Evolutionary conservation across 1,139 yeast species (phyloP).

Genomic region (Scheffersomyces segobiensis): DNA sequence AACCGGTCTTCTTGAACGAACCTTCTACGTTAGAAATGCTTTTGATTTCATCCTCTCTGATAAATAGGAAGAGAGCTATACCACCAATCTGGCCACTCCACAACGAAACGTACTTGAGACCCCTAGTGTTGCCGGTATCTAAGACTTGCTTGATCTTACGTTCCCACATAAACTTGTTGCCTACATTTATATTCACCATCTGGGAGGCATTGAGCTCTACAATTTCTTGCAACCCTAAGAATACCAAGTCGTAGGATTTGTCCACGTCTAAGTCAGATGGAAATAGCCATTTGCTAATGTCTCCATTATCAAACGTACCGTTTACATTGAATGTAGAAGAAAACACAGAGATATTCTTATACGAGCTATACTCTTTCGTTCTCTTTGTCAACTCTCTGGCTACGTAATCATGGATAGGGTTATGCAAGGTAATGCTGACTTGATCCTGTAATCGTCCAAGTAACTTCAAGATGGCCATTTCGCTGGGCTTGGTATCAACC

Average conservation of each 20-base stretch:
- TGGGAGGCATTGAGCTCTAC: constrained; percentile 90
- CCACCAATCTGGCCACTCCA: constrained; percentile 95
- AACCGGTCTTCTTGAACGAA: constrained; percentile 84
- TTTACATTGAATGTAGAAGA: constrained; percentile 74
- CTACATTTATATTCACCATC: constrained; percentile 78
- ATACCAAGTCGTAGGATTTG: constrained; percentile 63
- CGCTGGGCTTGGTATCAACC: constrained; percentile 43
- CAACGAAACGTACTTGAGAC: constrained; percentile 61
- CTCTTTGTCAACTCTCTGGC: constrained; percentile 52
- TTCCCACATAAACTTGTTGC: constrained; percentile 79
- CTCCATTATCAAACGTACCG: constrained; percentile 56
- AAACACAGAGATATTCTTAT: constrained; percentile 53
- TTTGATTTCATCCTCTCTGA: constrained; percentile 32
- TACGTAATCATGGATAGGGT: constrained; percentile 75
- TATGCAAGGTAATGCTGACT: constrained; percentile 49
- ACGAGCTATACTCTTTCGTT: constrained; percentile 49
- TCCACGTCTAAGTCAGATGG: constrained; percentile 32
- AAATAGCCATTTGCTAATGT: constrained; percentile 57
- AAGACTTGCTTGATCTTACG: constrained; percentile 58
- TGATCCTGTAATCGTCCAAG: constrained; percentile 53
- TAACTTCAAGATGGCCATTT: constrained; percentile 48
- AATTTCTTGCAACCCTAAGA: constrained; percentile 88
- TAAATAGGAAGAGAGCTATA: constrained; percentile 58
- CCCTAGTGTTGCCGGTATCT: constrained; percentile 35
- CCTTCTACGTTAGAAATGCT: constrained; percentile 70